These are phyloP conservation scores for Hyaloperonospora brassicae DNA, from an alignment of 352 stramenopile species.

Conservation along the genomic window DNA sequence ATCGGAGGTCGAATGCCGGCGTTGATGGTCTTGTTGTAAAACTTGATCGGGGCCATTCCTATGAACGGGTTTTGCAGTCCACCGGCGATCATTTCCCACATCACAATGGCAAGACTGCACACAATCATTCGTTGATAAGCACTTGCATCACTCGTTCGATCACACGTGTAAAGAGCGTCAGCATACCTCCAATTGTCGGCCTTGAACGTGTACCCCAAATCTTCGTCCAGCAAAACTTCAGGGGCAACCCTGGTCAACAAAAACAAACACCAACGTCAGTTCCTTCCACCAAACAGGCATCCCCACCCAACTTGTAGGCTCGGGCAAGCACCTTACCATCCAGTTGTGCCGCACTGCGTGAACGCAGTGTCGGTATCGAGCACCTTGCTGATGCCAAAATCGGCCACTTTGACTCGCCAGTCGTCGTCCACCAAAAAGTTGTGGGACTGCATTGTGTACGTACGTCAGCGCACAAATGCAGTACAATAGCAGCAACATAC, in stretches of 20 bases:
- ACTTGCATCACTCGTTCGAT: not conserved
- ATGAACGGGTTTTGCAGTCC: constrained; percentile 79
- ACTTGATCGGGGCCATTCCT: constrained; percentile 86
- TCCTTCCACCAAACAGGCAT: not conserved
- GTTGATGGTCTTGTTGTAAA: constrained; percentile 85
- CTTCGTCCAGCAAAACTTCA: constrained; percentile 83
- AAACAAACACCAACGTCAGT: constrained; percentile 1
- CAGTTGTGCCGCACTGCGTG: constrained; percentile 81
- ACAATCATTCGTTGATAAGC: not conserved
- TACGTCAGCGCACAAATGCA: constrained; percentile 3
- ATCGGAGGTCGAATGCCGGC: constrained; percentile 63
- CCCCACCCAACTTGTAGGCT: not conserved
- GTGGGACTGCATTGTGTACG: constrained; percentile 47
- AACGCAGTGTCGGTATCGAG: constrained; percentile 79
- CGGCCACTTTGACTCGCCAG: constrained; percentile 84
- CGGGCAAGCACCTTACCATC: constrained; percentile 45
- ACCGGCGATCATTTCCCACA: constrained; percentile 88
- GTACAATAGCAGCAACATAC: not conserved
- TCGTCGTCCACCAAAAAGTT: constrained; percentile 87
- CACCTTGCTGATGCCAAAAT: constrained; percentile 87
- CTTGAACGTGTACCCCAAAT: constrained; percentile 85
- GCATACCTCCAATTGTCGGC: constrained; percentile 84
- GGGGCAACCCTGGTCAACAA: constrained; percentile 60
- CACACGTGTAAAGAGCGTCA: not conserved
- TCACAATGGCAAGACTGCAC: constrained; percentile 79